Conservation (phyloP, 495 filamentous ascomycete species). For the Aspergillus diversus region DNA sequence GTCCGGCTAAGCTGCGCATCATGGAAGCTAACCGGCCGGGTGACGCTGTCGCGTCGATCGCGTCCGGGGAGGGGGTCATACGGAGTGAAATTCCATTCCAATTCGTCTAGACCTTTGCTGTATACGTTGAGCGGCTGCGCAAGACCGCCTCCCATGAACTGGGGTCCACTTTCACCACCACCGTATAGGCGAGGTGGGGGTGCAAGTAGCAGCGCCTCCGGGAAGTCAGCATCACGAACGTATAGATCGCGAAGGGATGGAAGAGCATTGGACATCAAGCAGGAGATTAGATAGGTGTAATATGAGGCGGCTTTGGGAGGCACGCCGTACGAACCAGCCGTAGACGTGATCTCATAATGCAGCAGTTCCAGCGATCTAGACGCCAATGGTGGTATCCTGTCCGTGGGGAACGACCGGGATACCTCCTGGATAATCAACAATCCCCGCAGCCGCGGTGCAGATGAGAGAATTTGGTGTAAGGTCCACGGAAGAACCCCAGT, state of each 20-base stretch:
- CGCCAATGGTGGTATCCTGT: conserved; percentile 62
- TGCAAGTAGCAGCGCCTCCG: conserved; percentile 70
- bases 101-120: conserved; percentile 81
- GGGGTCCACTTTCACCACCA: conserved; percentile 36
- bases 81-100: conserved; percentile 81
- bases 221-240: conserved; percentile 81
- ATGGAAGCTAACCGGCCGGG: conserved; percentile 59
- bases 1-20: conserved; percentile 56
- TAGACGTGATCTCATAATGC: conserved; percentile 78
- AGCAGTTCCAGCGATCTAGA: conserved; percentile 69
- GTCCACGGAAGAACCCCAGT: conserved; percentile 67
- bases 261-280: conserved; percentile 73
- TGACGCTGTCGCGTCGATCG: conserved; percentile 41
- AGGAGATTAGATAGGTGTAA: conserved; percentile 84
- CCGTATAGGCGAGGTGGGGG: conserved; percentile 54
- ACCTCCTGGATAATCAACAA: conserved; percentile 71
- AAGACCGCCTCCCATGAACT: conserved; percentile 48
- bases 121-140: conserved; percentile 75
- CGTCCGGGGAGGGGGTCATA: conserved; percentile 50
- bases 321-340: conserved; percentile 55
- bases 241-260: conserved; percentile 76
- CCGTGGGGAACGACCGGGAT: conserved; percentile 63
- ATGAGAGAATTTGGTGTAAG: conserved; percentile 65
- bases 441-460: conserved; percentile 61
- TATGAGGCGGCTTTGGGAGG: conserved; percentile 67